Conservation (phyloP, 768 basidiomycete genomes). For the Lanmaoa pseudosensibilis region DNA sequence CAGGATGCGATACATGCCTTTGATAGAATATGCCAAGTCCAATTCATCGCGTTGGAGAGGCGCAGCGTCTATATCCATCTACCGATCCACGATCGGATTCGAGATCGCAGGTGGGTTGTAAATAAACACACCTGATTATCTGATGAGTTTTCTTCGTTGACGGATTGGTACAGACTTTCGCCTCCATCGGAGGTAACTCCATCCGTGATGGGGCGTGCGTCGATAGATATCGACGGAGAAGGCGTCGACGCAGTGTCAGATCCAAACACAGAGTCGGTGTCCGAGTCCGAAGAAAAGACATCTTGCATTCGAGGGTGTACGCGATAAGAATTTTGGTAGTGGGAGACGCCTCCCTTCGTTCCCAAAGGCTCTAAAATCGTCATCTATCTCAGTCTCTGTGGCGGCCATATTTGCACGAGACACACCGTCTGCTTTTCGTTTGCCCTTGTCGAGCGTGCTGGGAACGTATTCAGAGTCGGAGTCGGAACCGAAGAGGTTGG, state of each 20-base stretch:
- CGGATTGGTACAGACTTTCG: slow-evolving; percentile 19
- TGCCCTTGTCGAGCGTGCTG: slow-evolving; percentile 19
- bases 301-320: neutral
- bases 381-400: neutral
- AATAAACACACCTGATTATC: slow-evolving; percentile 13
- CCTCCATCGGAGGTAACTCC: neutral
- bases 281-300: slow-evolving; percentile 7
- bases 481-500: slow-evolving; percentile 6
- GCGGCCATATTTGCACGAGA: neutral
- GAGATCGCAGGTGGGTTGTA: neutral
- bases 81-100: neutral
- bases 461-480: neutral
- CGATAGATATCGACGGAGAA: neutral
- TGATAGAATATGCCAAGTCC: slow-evolving; percentile 34
- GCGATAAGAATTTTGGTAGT: neutral
- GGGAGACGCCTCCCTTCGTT: neutral
- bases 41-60: slow-evolving; percentile 7
- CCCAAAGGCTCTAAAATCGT: slow-evolving; percentile 12
- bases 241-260: neutral
- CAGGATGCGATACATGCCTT: slow-evolving; percentile 52
- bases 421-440: slow-evolving; percentile 20
- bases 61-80: slow-evolving; percentile 21
- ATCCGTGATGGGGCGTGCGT: neutral
- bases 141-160: slow-evolving; percentile 1
- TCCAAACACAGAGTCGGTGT: neutral